Evolutionary conservation across 2,329 filamentous ascomycete genomes (phyloP).

Genomic region (Lecanosticta acicola): DNA sequence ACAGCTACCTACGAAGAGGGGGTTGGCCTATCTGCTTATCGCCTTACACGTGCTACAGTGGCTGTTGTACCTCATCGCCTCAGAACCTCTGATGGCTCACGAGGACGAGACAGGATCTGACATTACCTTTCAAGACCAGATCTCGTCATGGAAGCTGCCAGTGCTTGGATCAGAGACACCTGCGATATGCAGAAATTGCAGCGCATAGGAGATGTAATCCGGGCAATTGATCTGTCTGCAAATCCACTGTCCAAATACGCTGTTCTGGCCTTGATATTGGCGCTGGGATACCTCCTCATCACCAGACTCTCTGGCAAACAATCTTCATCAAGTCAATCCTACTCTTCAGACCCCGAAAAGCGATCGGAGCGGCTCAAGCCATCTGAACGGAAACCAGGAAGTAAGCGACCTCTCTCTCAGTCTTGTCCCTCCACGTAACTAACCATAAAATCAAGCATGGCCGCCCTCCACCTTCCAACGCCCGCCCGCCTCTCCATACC

Average conservation of each 20-base stretch:
- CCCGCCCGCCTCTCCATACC: conserved; percentile 57
- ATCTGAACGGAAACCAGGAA: conserved; percentile 41
- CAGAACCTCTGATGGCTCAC: background rate
- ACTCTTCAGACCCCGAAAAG: conserved; percentile 45
- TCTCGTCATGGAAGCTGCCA: background rate
- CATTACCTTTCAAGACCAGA: background rate
- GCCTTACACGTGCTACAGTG: background rate
- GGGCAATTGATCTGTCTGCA: background rate
- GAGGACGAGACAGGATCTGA: no score
- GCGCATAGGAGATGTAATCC: background rate
- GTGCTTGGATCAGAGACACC: background rate
- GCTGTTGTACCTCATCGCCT: background rate
- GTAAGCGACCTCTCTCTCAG: conserved; percentile 30
- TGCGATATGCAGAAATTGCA: background rate
- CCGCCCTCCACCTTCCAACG: conserved; percentile 53
- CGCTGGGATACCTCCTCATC: background rate
- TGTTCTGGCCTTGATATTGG: background rate
- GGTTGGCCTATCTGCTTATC: conserved; percentile 1
- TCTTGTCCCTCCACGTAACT: background rate
- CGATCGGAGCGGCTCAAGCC: conserved; percentile 33
- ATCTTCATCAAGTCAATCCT: conserved; percentile 9
- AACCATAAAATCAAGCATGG: conserved; percentile 45
- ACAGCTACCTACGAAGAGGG: background rate
- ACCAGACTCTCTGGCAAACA: background rate
- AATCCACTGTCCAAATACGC: background rate